Evolutionary conservation across 2,329 filamentous ascomycete species (phyloP).

Genomic region (Aspergillus costaricaensis): DNA sequence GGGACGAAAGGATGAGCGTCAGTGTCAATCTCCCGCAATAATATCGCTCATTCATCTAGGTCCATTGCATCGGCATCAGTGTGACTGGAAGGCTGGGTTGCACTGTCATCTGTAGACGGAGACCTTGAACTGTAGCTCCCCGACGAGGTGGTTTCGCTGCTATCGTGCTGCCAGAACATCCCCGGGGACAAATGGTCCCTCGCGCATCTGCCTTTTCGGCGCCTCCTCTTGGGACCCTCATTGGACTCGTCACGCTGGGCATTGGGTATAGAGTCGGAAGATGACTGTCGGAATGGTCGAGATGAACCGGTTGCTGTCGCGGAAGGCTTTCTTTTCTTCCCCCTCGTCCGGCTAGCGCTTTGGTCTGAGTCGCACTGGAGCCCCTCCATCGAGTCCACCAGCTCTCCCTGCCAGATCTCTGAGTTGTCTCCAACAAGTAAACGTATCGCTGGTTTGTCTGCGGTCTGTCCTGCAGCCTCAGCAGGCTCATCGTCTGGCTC

Average conservation of each 20-base stretch:
- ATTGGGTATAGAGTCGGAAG: constrained; percentile 11
- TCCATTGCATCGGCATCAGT: constrained; percentile 37
- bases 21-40: background rate
- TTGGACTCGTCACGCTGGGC: constrained; percentile 13
- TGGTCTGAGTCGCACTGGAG: constrained; percentile 33
- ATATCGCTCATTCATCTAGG: constrained; percentile 30
- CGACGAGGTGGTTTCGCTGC: constrained; percentile 21
- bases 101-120: constrained; percentile 24
- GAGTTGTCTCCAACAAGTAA: background rate
- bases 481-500: constrained; percentile 35
- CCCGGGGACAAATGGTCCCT: constrained; percentile 15
- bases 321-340: constrained; percentile 40
- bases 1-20: background rate
- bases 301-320: constrained; percentile 19
- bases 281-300: background rate
- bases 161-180: constrained; percentile 14
- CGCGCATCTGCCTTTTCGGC: constrained; percentile 25
- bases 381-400: constrained; percentile 37
- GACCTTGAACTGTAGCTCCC: constrained; percentile 25
- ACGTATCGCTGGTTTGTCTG: background rate
- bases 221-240: constrained; percentile 29
- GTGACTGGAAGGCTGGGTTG: constrained; percentile 17
- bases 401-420: constrained; percentile 30
- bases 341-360: constrained; percentile 24
- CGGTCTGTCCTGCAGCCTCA: background rate